phyloP scores from a whole-genome alignment of 2,329 filamentous ascomycete genomes.

The Talaromyces sp. region DNA sequence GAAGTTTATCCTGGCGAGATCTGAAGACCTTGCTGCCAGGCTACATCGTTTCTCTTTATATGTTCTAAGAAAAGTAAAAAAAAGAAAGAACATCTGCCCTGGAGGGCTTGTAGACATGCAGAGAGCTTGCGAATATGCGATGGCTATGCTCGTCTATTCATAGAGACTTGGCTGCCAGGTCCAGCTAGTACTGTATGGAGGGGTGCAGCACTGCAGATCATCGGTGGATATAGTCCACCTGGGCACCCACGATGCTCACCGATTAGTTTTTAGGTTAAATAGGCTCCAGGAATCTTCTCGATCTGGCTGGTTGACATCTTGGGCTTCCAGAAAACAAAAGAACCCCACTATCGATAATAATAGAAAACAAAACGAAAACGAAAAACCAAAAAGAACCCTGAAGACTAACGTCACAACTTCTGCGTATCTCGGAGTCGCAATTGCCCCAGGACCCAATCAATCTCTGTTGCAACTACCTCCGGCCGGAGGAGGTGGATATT shows the following conservation, averaged over 20 bases:
- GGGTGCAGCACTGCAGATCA: not conserved
- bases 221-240: not conserved
- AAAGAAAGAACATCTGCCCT: not conserved
- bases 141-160: conserved; percentile 3
- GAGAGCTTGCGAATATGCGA: conserved; percentile 1
- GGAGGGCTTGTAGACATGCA: not conserved
- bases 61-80: not conserved
- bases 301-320: conserved; percentile 1
- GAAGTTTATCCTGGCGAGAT: not conserved
- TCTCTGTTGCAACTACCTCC: conserved; percentile 40
- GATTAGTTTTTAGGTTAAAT: conserved; percentile 1
- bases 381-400: not conserved
- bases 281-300: conserved; percentile 6
- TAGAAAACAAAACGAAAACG: not conserved
- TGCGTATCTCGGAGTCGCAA: conserved; percentile 4
- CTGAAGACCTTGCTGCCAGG: not conserved
- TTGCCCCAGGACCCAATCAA: conserved; percentile 36
- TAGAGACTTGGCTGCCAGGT: not conserved
- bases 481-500: conserved; percentile 41
- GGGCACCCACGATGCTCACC: not conserved
- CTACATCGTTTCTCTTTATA: not conserved
- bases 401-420: conserved; percentile 8
- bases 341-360: not conserved
- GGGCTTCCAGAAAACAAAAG: not conserved
- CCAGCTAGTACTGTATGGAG: not conserved